phyloP scores from a whole-genome alignment of 345 rosid genomes.

The Salix suchowensis region DNA sequence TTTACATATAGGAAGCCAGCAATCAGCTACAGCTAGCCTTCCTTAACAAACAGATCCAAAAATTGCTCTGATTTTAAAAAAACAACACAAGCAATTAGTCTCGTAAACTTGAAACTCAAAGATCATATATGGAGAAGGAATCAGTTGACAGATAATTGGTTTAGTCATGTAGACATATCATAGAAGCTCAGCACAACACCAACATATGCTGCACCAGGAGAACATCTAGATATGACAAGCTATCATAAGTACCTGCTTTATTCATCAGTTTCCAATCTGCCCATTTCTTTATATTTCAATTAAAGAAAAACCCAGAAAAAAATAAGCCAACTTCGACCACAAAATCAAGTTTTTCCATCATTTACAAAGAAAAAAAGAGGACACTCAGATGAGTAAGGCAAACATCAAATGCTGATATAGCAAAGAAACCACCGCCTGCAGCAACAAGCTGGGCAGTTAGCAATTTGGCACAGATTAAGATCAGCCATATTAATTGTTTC shows the following conservation, averaged over 20 bases:
- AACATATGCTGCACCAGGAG: slow-evolving; percentile 11
- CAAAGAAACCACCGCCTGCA: slow-evolving; percentile 43
- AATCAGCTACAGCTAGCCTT: too few species aligned
- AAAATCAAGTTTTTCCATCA: background rate
- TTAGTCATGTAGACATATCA: slow-evolving; percentile 12
- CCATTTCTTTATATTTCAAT: background rate
- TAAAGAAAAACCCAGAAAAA: too few species aligned
- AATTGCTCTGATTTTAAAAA: too few species aligned
- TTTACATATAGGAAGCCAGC: too few species aligned
- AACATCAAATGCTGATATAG: slow-evolving; percentile 35
- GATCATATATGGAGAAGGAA: background rate
- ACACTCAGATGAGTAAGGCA: slow-evolving; percentile 77
- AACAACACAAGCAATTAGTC: too few species aligned
- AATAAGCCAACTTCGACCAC: background rate
- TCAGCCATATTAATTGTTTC: slow-evolving; percentile 41
- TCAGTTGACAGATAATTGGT: background rate
- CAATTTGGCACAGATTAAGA: slow-evolving; percentile 8
- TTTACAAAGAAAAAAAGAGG: slow-evolving; percentile 5
- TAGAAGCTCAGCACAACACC: slow-evolving; percentile 20
- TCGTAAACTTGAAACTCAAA: too few species aligned
- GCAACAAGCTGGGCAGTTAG: slow-evolving; percentile 48
- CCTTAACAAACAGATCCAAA: too few species aligned
- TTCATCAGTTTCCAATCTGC: slow-evolving; percentile 31
- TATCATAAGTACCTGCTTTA: slow-evolving; percentile 23
- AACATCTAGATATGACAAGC: background rate